Evolutionary conservation across 495 filamentous ascomycete genomes (phyloP).

Genomic region (Penicillium ucsense): DNA sequence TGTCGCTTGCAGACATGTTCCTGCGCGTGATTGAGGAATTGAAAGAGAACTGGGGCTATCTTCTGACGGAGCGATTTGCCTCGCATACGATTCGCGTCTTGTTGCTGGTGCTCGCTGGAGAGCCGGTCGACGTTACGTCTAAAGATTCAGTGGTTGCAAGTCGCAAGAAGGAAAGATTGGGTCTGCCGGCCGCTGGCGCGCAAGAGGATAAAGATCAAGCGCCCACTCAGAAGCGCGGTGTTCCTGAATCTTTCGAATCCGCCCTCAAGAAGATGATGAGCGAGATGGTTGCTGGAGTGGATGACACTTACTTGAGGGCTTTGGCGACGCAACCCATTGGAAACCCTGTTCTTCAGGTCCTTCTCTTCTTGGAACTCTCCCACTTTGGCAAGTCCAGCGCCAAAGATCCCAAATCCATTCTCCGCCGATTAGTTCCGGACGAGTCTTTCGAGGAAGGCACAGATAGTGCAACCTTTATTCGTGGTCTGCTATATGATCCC

Average conservation of each 20-base stretch:
- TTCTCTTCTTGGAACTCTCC: conserved; percentile 74
- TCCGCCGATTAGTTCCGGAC: conserved; percentile 54
- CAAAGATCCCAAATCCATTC: conserved; percentile 50
- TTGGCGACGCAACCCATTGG: conserved; percentile 80
- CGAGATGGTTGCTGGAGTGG: conserved; percentile 59
- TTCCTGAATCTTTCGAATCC: conserved; percentile 67
- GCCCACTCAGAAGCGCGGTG: conserved; percentile 35
- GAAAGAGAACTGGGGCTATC: conserved; percentile 68
- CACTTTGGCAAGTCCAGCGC: conserved; percentile 54
- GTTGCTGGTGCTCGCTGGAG: conserved; percentile 74
- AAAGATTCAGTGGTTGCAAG: conserved; percentile 67
- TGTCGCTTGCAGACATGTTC: conserved; percentile 78
- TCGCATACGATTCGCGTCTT: conserved; percentile 85
- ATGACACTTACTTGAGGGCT: conserved; percentile 62
- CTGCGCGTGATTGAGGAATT: conserved; percentile 73
- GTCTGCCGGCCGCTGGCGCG: conserved; percentile 26
- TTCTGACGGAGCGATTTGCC: conserved; percentile 80
- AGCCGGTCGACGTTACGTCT: conserved; percentile 55
- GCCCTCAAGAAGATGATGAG: conserved; percentile 70
- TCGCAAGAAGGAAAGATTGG: conserved; percentile 80
- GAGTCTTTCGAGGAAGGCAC: conserved; percentile 48
- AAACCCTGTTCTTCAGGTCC: conserved; percentile 79
- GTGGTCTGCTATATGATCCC: conserved; percentile 75
- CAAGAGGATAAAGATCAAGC: conserved; percentile 29
- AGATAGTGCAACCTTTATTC: conserved; percentile 61